phyloP scores from a whole-genome alignment of 1,284 basidiomycete species.

The Austropuccinia psidii region DNA sequence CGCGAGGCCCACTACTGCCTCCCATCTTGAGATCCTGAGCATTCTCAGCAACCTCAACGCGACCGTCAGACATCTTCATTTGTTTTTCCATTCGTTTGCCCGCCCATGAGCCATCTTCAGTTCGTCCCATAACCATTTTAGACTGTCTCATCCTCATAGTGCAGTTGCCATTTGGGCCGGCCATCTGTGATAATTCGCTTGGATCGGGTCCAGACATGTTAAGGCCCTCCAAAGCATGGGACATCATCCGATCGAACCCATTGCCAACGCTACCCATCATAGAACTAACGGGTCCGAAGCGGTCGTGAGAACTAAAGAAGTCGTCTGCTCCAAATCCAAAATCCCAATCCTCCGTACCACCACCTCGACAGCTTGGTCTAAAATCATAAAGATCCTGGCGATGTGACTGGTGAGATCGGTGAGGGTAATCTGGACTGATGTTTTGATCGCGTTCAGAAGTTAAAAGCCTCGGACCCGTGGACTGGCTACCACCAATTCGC shows the following conservation, averaged over 20 bases:
- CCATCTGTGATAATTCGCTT: not conserved
- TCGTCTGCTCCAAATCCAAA: constrained; percentile 25
- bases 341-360: constrained; percentile 12
- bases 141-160: constrained; percentile 27
- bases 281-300: not conserved
- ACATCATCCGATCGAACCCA: constrained; percentile 29
- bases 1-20: not conserved
- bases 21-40: constrained; percentile 23
- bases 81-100: constrained; percentile 30
- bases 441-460: too few relatives aligned
- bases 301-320: constrained; percentile 13
- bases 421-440: not conserved
- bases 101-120: constrained; percentile 22
- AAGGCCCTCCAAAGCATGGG: constrained; percentile 16
- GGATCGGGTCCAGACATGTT: constrained; percentile 9
- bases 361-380: not conserved
- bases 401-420: not conserved
- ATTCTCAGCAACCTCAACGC: constrained; percentile 26
- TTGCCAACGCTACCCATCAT: constrained; percentile 7
- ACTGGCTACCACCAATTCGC: not conserved
- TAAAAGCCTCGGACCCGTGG: too few relatives aligned
- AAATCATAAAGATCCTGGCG: constrained; percentile 16
- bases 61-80: constrained; percentile 25
- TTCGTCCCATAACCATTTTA: constrained; percentile 31
- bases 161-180: not conserved